These are phyloP conservation scores for Apiospora aurea DNA, from an alignment of 2,329 filamentous ascomycete species.

Conservation along the genomic window DNA sequence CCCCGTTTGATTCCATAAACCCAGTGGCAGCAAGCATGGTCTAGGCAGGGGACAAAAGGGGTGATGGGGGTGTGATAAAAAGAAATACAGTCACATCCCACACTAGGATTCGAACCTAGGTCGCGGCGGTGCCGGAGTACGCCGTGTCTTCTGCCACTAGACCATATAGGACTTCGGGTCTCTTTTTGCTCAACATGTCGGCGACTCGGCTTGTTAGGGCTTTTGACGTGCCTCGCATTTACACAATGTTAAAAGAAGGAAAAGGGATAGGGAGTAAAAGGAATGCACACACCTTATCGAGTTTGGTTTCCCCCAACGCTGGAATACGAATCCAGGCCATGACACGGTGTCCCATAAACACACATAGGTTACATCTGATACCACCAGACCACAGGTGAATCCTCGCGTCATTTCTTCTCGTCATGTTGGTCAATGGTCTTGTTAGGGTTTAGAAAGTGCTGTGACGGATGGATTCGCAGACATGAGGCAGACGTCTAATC, in stretches of 20 bases:
- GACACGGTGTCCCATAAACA: background rate
- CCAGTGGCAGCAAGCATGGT: background rate
- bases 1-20: no score
- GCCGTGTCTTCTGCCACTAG: background rate
- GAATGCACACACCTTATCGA: background rate
- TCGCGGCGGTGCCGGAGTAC: background rate
- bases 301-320: background rate
- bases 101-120: constrained; percentile 4
- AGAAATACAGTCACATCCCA: background rate
- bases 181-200: background rate
- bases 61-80: background rate
- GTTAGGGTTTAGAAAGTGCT: no score
- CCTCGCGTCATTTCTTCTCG: background rate
- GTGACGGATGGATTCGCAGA: no score
- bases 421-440: no score
- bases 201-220: background rate
- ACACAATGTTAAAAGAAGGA: no score
- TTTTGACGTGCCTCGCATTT: background rate
- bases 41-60: background rate
- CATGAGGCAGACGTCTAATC: no score
- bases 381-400: background rate
- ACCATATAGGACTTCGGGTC: background rate
- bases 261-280: background rate
- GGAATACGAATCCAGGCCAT: background rate
- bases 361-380: background rate